phyloP scores from a whole-genome alignment of 345 rosid genomes.

The Heritiera littoralis region DNA sequence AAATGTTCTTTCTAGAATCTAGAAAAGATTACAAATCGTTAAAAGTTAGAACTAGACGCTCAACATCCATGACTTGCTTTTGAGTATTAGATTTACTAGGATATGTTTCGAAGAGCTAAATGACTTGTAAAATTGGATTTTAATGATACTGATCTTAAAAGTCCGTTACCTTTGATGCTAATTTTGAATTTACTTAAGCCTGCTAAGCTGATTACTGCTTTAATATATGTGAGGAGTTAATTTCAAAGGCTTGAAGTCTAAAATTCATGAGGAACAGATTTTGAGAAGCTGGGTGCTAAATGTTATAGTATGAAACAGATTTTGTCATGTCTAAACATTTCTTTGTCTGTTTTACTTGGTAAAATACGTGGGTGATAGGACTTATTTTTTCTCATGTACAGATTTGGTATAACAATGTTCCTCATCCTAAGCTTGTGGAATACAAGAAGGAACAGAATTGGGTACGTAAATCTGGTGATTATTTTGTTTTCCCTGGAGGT shows the following conservation, averaged over 20 bases:
- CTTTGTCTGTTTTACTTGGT: neutral
- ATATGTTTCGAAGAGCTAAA: neutral
- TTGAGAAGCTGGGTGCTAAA: neutral
- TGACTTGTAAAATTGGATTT: neutral
- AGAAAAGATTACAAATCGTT: neutral
- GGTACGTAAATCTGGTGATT: constrained; percentile 71
- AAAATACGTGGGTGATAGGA: neutral
- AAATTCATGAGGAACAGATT: neutral
- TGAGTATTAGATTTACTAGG: neutral
- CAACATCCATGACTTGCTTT: neutral
- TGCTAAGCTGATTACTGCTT: neutral
- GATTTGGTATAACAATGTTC: constrained; percentile 87
- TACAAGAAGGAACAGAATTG: constrained; percentile 94
- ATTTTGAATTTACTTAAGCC: neutral
- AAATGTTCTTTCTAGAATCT: neutral
- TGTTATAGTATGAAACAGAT: neutral
- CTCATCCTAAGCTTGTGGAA: constrained; percentile 92
- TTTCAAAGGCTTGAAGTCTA: neutral
- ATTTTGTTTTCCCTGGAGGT: constrained; percentile 83
- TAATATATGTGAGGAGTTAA: neutral
- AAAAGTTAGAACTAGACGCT: no score
- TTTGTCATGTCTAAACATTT: neutral
- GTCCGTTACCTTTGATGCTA: neutral
- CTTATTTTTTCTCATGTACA: constrained; percentile 28
- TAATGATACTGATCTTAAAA: neutral